Conservation (phyloP, 768 basidiomycete genomes). For the Postia placenta region DNA sequence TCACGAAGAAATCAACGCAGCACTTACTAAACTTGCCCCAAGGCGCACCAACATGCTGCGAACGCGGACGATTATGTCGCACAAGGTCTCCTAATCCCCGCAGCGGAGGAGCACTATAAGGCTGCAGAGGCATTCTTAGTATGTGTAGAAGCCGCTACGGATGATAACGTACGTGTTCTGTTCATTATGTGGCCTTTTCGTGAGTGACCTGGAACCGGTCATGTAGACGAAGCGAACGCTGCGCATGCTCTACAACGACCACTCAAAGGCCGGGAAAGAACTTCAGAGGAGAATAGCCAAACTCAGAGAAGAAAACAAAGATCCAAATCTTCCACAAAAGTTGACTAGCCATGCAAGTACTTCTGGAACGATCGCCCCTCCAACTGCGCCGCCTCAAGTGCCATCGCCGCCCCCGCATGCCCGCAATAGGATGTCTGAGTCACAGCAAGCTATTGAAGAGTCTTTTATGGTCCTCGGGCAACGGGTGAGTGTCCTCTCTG, state of each 20-base stretch:
- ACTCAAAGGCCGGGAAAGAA: constrained; percentile 64
- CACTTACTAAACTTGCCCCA: constrained; percentile 1
- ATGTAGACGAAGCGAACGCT: constrained; percentile 71
- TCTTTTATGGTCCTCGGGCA: constrained; percentile 88
- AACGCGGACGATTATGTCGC: constrained; percentile 69
- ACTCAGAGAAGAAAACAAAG: constrained; percentile 69
- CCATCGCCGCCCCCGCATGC: constrained; percentile 38
- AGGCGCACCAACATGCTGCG: constrained; percentile 82
- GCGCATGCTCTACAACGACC: constrained; percentile 69
- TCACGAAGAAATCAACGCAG: background rate
- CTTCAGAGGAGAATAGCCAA: constrained; percentile 67
- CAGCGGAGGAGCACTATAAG: constrained; percentile 67
- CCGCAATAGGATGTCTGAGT: constrained; percentile 42
- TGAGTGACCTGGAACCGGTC: too few species aligned
- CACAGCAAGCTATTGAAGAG: constrained; percentile 66
- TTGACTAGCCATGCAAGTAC: constrained; percentile 24
- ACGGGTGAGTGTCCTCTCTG: constrained; percentile 52
- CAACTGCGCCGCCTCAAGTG: constrained; percentile 25
- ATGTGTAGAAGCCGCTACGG: constrained; percentile 66
- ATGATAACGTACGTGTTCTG: constrained; percentile 52
- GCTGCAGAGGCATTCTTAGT: constrained; percentile 72
- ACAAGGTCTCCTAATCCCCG: constrained; percentile 64
- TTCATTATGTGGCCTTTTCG: background rate
- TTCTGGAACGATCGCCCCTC: constrained; percentile 14
- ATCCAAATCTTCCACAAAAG: constrained; percentile 69